Evolutionary conservation across 345 rosid genomes (phyloP), one percentile per base, ranked within the genome.

Genomic region (Xanthoceras sorbifolium): DNA sequence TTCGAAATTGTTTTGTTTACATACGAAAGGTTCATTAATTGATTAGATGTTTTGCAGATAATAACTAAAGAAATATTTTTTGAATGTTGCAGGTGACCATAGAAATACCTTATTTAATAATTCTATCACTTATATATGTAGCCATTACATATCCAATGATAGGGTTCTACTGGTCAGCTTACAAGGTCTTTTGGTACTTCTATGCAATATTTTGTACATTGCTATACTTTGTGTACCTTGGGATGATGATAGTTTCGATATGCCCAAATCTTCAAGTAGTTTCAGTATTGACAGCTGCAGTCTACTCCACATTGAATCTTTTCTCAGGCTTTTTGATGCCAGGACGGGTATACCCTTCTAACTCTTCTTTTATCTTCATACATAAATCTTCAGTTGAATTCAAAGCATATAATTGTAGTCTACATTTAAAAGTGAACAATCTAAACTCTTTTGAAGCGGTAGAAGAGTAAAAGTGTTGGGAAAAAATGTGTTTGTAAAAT

Each of bases 241-340:
- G 86, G 0, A 80, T 80, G 84, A 14, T 83, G 71, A 57, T 80
- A 1, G 66, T 80, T 26, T 67, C 83, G 11, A 9, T 83, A 9
- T 74, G 79, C 15, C 75, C 86, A 10, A 64, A 36, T 14, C 1
- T 40, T 12, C 61, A 80, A 65, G 4, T 63, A 5, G 82, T 76
- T 5, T 23, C 80, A 0, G 26, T 78, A 18, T 74, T 77, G 42
- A 38, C 83, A 28, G 0, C 76, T 17, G 63, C 81, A 71, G 20
- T 67, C 42, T 83, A 77, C 57, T 29, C 86, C 0, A 17, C 72
- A 25, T 62, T 80, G 26, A 77, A 54, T 64, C 77, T 83, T 6
- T 83, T 80, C 77, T 77, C 86, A 1, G 83, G 86, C 50, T 83
- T 80, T 28, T 60, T 80, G 9, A 23, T 83, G 48, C 86, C 86